Conservation (phyloP, 163 green algal genomes). For the Coccomyxa subellipsoidea region DNA sequence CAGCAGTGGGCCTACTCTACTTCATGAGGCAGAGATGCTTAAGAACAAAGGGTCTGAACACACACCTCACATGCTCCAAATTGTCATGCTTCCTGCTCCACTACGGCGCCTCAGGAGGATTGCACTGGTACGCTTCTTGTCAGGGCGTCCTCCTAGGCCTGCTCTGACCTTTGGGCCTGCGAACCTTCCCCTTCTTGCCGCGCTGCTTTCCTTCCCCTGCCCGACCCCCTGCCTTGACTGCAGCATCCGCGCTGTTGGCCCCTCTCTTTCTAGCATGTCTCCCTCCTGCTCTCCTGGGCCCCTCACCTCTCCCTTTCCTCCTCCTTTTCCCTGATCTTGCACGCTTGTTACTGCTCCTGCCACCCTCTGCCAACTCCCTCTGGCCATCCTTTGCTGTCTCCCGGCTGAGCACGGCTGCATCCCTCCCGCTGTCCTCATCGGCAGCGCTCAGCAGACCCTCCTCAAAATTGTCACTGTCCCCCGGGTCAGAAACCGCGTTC, state of each 20-base stretch:
- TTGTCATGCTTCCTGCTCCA: too few relatives aligned
- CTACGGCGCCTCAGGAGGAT: too few relatives aligned
- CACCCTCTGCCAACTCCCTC: neutral
- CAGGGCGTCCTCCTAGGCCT: neutral
- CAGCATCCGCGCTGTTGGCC: neutral
- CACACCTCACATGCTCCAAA: too few relatives aligned
- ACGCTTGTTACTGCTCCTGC: too few relatives aligned
- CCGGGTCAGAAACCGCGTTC: neutral
- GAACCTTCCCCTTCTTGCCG: neutral
- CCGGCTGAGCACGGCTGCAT: neutral
- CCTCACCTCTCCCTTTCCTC: neutral
- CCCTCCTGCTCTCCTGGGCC: neutral
- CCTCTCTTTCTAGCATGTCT: neutral
- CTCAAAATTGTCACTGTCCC: neutral
- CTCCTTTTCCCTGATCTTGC: neutral
- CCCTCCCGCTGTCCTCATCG: neutral
- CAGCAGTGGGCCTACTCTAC: too few relatives aligned
- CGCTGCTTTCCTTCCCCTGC: neutral
- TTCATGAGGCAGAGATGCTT: too few relatives aligned
- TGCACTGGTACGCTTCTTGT: too few relatives aligned
- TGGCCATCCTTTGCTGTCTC: neutral
- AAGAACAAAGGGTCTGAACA: too few relatives aligned
- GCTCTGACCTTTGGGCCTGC: neutral
- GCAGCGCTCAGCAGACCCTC: neutral
- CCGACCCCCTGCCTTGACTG: neutral